Conservation (phyloP, 441 rosid species). For the Theobroma grandiflorum region DNA sequence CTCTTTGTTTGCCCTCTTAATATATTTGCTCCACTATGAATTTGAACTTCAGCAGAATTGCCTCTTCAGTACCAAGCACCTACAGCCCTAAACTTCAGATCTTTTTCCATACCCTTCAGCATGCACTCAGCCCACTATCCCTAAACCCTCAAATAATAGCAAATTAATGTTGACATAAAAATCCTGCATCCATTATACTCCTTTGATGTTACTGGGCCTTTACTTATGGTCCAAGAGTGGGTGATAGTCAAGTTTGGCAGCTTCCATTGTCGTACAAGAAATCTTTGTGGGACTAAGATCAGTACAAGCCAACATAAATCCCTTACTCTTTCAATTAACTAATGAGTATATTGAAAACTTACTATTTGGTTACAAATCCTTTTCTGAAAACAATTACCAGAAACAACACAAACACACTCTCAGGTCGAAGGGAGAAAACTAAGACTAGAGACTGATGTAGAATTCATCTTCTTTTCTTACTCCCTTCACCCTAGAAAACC, state of each 20-base stretch:
- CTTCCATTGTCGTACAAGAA: neutral
- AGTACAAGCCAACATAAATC: neutral
- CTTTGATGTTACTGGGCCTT: neutral
- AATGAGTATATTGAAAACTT: neutral
- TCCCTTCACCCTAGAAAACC: neutral
- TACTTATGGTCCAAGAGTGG: neutral
- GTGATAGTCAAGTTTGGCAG: neutral
- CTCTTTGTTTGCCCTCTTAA: neutral
- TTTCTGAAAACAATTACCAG: neutral
- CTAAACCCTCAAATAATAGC: neutral
- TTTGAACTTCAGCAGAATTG: neutral
- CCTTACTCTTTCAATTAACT: neutral
- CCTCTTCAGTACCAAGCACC: constrained; percentile 5
- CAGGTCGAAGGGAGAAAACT: neutral
- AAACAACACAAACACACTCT: neutral
- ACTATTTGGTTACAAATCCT: neutral
- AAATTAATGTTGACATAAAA: neutral
- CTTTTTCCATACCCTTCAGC: neutral
- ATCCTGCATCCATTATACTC: neutral
- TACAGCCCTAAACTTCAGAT: neutral
- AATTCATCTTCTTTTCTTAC: neutral
- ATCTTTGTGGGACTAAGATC: neutral
- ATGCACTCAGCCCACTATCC: neutral
- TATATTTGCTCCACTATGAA: neutral
- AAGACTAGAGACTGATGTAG: neutral